Conservation (phyloP, 805 yeast genomes). For the Yamadazyma kitorensis region DNA sequence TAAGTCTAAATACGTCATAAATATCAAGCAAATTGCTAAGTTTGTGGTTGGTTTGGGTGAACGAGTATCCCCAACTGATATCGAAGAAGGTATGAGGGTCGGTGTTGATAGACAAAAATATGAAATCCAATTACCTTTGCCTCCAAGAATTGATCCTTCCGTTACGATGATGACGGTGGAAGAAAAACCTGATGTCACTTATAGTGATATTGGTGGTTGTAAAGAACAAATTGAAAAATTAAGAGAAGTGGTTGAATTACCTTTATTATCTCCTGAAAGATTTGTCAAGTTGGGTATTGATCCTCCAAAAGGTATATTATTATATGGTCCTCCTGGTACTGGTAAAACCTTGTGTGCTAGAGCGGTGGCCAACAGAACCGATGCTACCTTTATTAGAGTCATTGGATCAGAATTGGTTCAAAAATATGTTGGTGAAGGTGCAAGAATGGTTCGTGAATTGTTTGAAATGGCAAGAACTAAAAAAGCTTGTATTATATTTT, state of each 20-base stretch:
- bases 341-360: conserved; percentile 98
- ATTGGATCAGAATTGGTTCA: conserved; percentile 98
- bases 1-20: conserved; percentile 89
- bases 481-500: conserved; percentile 96
- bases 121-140: conserved; percentile 94
- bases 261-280: conserved; percentile 91
- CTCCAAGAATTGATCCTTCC: conserved; percentile 96
- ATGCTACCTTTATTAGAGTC: conserved; percentile 96
- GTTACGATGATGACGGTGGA: conserved; percentile 99
- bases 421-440: conserved; percentile 99
- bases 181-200: conserved; percentile 98
- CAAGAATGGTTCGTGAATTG: conserved; percentile 97
- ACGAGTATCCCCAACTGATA: conserved; percentile 96
- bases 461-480: conserved; percentile 99
- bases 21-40: conserved; percentile 94
- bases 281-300: conserved; percentile 96
- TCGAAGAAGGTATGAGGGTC: conserved; percentile 99
- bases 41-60: conserved; percentile 97
- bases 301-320: conserved; percentile 96
- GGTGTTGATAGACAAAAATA: conserved; percentile 98
- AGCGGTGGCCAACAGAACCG: conserved; percentile 98
- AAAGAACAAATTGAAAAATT: conserved; percentile 97
- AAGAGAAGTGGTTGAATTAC: conserved; percentile 94
- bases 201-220: conserved; percentile 97
- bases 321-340: conserved; percentile 99